phyloP scores from a whole-genome alignment of 495 filamentous ascomycete genomes.

The Apiosordaria backusii region DNA sequence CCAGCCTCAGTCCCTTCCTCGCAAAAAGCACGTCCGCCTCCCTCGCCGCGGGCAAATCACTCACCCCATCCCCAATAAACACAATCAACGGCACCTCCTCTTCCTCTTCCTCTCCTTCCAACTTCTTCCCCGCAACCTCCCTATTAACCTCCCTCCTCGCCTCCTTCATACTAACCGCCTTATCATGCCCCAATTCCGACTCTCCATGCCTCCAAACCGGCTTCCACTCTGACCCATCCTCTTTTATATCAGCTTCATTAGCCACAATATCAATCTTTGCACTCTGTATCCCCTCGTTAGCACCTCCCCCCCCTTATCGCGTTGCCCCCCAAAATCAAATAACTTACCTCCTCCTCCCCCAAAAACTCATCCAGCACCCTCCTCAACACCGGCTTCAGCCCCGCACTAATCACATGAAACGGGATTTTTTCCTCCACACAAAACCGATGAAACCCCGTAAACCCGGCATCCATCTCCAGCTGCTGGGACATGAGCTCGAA shows the following conservation, averaged over 20 bases:
- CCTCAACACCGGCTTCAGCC: constrained; percentile 62
- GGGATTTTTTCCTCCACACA: constrained; percentile 62
- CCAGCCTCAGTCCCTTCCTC: constrained; percentile 61
- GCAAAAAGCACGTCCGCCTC: constrained; percentile 78
- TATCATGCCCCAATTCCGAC: constrained; percentile 66
- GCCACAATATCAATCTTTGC: constrained; percentile 64
- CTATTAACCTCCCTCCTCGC: constrained; percentile 53
- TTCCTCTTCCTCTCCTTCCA: constrained; percentile 49
- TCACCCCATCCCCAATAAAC: constrained; percentile 77
- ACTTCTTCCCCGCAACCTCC: constrained; percentile 49
- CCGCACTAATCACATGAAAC: constrained; percentile 72
- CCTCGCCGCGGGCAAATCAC: constrained; percentile 67
- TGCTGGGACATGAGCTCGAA: constrained; percentile 64
- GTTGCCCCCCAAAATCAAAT: too few species aligned
- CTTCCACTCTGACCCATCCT: constrained; percentile 61
- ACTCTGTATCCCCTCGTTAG: too few species aligned
- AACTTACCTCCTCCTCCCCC: constrained; percentile 52
- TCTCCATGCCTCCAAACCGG: constrained; percentile 65
- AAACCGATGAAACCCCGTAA: constrained; percentile 63
- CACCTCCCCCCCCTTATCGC: too few species aligned
- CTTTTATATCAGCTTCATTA: constrained; percentile 61
- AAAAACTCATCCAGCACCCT: constrained; percentile 62
- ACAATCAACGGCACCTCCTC: constrained; percentile 66
- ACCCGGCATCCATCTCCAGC: constrained; percentile 64
- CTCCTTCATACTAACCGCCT: constrained; percentile 54